Conservation (phyloP, 2,329 filamentous ascomycete genomes). For the Trichophyton simii region DNA sequence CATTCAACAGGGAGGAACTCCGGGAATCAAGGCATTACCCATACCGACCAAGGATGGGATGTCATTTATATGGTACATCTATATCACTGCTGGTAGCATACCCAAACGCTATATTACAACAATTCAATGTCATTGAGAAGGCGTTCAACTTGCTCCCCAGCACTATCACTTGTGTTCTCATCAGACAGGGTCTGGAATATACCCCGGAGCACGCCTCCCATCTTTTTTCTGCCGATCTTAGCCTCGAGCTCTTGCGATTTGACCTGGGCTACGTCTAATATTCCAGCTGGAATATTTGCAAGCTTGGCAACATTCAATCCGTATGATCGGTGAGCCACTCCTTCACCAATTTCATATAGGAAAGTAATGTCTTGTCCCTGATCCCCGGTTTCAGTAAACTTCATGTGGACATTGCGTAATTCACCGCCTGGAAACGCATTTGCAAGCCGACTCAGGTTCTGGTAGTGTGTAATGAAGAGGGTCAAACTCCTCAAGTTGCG, state of each 20-base stretch:
- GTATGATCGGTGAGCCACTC: slow-evolving; percentile 86
- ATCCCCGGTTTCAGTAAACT: slow-evolving; percentile 51
- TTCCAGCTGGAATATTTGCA: slow-evolving; percentile 62
- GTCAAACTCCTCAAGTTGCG: slow-evolving; percentile 63
- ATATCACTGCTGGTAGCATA: not conserved
- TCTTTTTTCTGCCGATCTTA: slow-evolving; percentile 50
- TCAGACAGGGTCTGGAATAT: slow-evolving; percentile 13
- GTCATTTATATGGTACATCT: not conserved
- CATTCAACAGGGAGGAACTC: not conserved
- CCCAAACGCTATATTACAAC: slow-evolving; percentile 19
- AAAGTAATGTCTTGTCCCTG: slow-evolving; percentile 69
- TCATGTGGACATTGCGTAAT: slow-evolving; percentile 87
- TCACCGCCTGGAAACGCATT: slow-evolving; percentile 52
- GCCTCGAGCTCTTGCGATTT: slow-evolving; percentile 74
- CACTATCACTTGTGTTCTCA: slow-evolving; percentile 12
- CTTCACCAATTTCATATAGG: slow-evolving; percentile 80
- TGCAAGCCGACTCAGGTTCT: slow-evolving; percentile 64
- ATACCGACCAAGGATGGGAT: not conserved
- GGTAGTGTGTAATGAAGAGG: slow-evolving; percentile 96
- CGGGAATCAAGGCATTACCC: not conserved
- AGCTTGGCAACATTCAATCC: slow-evolving; percentile 84
- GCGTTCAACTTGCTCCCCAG: slow-evolving; percentile 18
- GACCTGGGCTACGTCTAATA: slow-evolving; percentile 65
- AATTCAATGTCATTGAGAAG: slow-evolving; percentile 34
- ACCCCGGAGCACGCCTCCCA: slow-evolving; percentile 34